Base-by-base conservation (phyloP, 2,329 filamentous ascomycete genomes). In the Xylariaceae sp. region DNA sequence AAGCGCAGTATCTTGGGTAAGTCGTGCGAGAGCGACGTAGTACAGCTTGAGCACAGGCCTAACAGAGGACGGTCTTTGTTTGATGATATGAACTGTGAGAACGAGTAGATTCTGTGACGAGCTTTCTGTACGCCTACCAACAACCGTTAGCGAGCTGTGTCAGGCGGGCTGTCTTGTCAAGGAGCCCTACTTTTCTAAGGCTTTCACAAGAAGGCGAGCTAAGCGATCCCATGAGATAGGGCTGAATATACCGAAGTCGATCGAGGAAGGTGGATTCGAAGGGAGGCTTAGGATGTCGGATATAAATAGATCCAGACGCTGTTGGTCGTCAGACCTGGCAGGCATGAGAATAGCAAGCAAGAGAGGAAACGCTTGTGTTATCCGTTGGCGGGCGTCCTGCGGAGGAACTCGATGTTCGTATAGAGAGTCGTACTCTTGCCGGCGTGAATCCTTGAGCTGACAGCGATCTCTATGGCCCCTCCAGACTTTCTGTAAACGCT, bases 401-500 rank as follows among this genome's bases (percentile, higher is more conserved):
- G n/a, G 66, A 58, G 10, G 62, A 57, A 49, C 73, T 72, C 41
- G 44, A 49, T 45, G 39, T 9, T 41, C 21, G 35, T 57, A 61
- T 20, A 61, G 9, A 6, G 16, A 33, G 36, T 61, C 59, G 21
- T 47, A 59, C 27, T 59, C 50, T 56, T 64, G 60, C 46, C 64
- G 65, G 63, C 88, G 86, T 27, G 82, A 67, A 7, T 74, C 66
- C 59, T 83, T 83, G 57, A 89, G 75, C 44, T 72, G 68, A 55
- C 76, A 79, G 63, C 92, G 83, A 53, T 76, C 78, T 51, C 72
- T 79, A 70, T 95, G 82, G 11, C 92, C 92, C 70, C 93, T 83
- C 92, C 92, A 97, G 72, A 82, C 77, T 61, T 84, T 82, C 71
- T 97, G 94, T 60, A 97, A 84, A 43, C 76, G 81, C 62, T 82